phyloP scores from a whole-genome alignment of 495 filamentous ascomycete species.

The Annulohypoxylon nitens region DNA sequence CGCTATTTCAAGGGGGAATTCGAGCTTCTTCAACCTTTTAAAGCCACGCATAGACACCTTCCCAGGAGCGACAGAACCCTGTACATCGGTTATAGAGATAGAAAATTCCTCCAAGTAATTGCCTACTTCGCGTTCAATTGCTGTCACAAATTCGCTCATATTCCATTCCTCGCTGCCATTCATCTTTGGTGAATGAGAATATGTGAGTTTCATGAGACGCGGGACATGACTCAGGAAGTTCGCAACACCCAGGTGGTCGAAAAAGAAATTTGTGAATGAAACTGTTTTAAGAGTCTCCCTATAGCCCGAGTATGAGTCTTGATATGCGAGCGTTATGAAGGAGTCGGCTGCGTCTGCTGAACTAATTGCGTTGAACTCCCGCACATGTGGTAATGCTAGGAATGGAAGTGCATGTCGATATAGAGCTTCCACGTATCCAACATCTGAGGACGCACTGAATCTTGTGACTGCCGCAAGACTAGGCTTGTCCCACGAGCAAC shows the following conservation, averaged over 20 bases:
- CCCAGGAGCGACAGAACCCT: neutral
- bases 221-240: neutral
- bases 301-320: neutral
- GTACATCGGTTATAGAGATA: neutral
- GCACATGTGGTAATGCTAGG: neutral
- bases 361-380: neutral
- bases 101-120: neutral
- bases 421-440: neutral
- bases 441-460: neutral
- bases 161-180: neutral
- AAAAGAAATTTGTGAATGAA: neutral
- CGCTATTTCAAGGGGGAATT: neutral
- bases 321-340: neutral
- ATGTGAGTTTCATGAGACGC: neutral
- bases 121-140: neutral
- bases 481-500: neutral
- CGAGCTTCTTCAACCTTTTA: neutral
- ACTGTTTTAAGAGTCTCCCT: neutral
- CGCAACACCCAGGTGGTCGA: neutral
- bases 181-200: neutral
- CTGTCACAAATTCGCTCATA: neutral
- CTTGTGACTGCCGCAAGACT: neutral
- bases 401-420: neutral
- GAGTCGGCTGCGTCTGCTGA: neutral
- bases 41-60: neutral